These are phyloP conservation scores for Lojkania enalia DNA, from an alignment of 2,329 filamentous ascomycete genomes.

Conservation along the genomic window DNA sequence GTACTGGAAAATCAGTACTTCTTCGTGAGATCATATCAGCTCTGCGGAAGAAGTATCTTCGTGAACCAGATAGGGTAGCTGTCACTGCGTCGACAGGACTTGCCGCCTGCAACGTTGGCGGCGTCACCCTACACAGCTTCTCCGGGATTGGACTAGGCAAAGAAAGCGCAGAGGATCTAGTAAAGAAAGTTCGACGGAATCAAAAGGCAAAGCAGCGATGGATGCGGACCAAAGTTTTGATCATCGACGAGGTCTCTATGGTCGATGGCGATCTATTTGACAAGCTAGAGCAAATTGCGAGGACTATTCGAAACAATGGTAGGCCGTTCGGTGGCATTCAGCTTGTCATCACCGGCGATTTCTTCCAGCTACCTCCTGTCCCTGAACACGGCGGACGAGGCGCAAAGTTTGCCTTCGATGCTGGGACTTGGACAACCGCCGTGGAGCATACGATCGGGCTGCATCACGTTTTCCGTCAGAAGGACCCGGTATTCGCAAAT, in stretches of 20 bases:
- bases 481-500: slow-evolving; percentile 81
- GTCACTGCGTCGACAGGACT: slow-evolving; percentile 95
- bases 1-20: slow-evolving; percentile 94
- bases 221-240: slow-evolving; percentile 82
- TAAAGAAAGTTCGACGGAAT: slow-evolving; percentile 90
- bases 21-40: slow-evolving; percentile 88
- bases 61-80: slow-evolving; percentile 81
- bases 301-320: slow-evolving; percentile 84
- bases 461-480: slow-evolving; percentile 95
- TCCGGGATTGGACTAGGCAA: slow-evolving; percentile 94
- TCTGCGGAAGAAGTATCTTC: slow-evolving; percentile 73
- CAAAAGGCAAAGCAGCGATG: slow-evolving; percentile 85
- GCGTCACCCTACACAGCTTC: slow-evolving; percentile 94
- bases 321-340: slow-evolving; percentile 95
- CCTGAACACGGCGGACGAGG: slow-evolving; percentile 74
- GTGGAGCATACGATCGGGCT: slow-evolving; percentile 95
- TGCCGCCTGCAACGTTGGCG: slow-evolving; percentile 94
- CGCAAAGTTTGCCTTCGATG: slow-evolving; percentile 91
- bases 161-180: slow-evolving; percentile 75
- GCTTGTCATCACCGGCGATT: slow-evolving; percentile 92
- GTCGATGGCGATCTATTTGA: slow-evolving; percentile 96
- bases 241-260: slow-evolving; percentile 98
- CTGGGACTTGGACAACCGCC: slow-evolving; percentile 85
- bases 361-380: slow-evolving; percentile 95
- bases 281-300: slow-evolving; percentile 87